Evolutionary conservation across 306 rosid species (phyloP).

Genomic region (Dalbergia oliveri): DNA sequence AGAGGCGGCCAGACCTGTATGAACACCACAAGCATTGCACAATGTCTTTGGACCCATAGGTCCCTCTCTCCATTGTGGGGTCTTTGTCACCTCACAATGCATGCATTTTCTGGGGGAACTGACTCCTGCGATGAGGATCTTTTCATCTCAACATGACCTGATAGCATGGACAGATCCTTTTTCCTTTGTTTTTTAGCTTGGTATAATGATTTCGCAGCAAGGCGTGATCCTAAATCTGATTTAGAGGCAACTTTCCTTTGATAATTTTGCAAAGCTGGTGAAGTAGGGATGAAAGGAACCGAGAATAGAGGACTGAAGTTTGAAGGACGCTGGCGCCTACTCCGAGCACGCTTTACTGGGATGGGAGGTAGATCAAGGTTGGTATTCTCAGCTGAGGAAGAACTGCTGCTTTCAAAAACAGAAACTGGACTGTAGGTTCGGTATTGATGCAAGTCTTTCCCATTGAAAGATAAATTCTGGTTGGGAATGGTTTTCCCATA

Average conservation of each 20-base stretch:
- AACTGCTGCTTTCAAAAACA: constrained; percentile 72
- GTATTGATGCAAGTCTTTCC: constrained; percentile 55
- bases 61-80: constrained; percentile 96
- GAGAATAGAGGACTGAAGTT: constrained; percentile 47
- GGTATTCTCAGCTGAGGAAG: constrained; percentile 65
- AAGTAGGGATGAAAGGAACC: constrained; percentile 40
- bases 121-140: constrained; percentile 42
- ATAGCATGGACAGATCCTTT: constrained; percentile 48
- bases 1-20: constrained; percentile 86
- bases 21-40: constrained; percentile 93
- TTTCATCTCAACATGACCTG: constrained; percentile 49
- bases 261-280: constrained; percentile 38
- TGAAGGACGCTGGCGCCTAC: constrained; percentile 66
- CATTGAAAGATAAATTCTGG: constrained; percentile 43
- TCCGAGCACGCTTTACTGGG: constrained; percentile 67
- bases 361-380: constrained; percentile 48
- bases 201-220: constrained; percentile 43
- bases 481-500: constrained; percentile 44
- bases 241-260: constrained; percentile 43
- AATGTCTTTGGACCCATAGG: constrained; percentile 90
- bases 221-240: constrained; percentile 45
- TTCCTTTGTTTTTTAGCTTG: constrained; percentile 51
- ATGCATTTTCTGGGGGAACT: constrained; percentile 59
- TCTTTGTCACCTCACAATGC: constrained; percentile 77
- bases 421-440: constrained; percentile 79